Evolutionary conservation across 163 green algal species (phyloP).

Genomic region (Chloromonas sp.): DNA sequence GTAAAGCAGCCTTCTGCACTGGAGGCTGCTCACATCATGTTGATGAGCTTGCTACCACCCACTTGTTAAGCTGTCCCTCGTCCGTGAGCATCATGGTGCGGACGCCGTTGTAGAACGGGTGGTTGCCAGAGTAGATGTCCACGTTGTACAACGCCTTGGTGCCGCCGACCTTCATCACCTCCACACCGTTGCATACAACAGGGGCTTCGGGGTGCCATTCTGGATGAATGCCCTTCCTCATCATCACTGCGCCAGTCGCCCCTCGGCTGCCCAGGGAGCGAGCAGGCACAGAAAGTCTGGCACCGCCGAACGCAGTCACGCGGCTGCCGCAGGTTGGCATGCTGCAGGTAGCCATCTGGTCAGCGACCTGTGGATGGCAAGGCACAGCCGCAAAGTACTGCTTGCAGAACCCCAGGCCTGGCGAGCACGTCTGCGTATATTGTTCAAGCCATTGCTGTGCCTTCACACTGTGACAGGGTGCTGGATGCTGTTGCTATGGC

Average conservation of each 20-base stretch:
- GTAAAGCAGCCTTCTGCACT: background rate
- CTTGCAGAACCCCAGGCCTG: too few relatives aligned
- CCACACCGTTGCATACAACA: slow-evolving; percentile 75
- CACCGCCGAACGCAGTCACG: slow-evolving; percentile 9
- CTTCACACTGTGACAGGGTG: too few relatives aligned
- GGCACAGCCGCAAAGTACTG: too few relatives aligned
- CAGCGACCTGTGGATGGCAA: too few relatives aligned
- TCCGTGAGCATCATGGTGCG: slow-evolving; percentile 60
- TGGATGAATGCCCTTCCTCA: slow-evolving; percentile 70
- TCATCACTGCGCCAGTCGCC: background rate
- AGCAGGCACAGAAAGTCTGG: background rate
- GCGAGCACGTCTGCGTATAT: too few relatives aligned
- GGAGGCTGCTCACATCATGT: background rate
- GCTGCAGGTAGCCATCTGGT: background rate
- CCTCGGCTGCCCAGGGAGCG: background rate
- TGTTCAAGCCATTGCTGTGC: too few relatives aligned
- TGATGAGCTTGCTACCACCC: background rate
- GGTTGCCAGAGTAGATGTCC: slow-evolving; percentile 95
- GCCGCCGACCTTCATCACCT: slow-evolving; percentile 81
- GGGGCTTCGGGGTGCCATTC: slow-evolving; percentile 78
- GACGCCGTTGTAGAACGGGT: slow-evolving; percentile 55
- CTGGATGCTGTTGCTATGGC: too few relatives aligned
- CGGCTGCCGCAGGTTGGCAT: slow-evolving; percentile 9
- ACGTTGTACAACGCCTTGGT: slow-evolving; percentile 88
- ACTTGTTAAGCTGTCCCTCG: slow-evolving; percentile 56